A percentile compares a stretch with the other conserved stretches of the same genome.
Evolutionary conservation across 2,329 filamentous ascomycete genomes (phyloP).

Genomic region (Thyridium curvatum): DNA sequence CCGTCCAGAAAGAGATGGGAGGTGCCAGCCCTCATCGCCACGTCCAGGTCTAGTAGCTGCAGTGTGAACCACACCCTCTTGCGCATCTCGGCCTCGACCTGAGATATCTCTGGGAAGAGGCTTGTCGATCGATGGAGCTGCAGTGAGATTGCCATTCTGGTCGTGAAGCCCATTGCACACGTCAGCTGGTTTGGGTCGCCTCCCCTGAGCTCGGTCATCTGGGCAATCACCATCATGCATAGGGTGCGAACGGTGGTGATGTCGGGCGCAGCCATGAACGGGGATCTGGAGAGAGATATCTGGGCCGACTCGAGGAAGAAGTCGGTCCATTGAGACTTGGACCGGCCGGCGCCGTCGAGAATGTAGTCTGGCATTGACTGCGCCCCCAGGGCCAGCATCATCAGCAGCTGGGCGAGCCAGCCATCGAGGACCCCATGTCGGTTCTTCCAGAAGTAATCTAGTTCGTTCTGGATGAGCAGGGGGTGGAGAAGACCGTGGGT

Average conservation of each 20-base stretch:
- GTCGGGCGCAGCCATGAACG: constrained; percentile 12
- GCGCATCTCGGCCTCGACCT: constrained; percentile 14
- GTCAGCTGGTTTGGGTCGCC: constrained; percentile 11
- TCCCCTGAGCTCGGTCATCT: constrained; percentile 14
- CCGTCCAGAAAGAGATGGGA: constrained; percentile 8
- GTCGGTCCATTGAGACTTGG: constrained; percentile 12
- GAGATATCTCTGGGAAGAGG: constrained; percentile 8
- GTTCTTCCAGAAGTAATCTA: constrained; percentile 11
- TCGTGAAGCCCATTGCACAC: constrained; percentile 14
- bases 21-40: constrained; percentile 17
- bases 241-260: constrained; percentile 15
- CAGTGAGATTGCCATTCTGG: constrained; percentile 12
- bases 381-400: constrained; percentile 16
- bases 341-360: constrained; percentile 11
- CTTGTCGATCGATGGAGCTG: constrained; percentile 13
- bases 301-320: constrained; percentile 15
- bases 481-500: constrained; percentile 16
- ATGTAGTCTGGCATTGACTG: constrained; percentile 10
- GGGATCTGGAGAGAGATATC: constrained; percentile 12
- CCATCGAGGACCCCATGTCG: constrained; percentile 8
- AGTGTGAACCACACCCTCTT: constrained; percentile 16
- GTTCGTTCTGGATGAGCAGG: constrained; percentile 12
- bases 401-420: constrained; percentile 17
- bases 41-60: constrained; percentile 17
- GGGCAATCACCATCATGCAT: constrained; percentile 15